Conservation (phyloP, 495 filamentous ascomycete species). For the Penicillium angulare region DNA sequence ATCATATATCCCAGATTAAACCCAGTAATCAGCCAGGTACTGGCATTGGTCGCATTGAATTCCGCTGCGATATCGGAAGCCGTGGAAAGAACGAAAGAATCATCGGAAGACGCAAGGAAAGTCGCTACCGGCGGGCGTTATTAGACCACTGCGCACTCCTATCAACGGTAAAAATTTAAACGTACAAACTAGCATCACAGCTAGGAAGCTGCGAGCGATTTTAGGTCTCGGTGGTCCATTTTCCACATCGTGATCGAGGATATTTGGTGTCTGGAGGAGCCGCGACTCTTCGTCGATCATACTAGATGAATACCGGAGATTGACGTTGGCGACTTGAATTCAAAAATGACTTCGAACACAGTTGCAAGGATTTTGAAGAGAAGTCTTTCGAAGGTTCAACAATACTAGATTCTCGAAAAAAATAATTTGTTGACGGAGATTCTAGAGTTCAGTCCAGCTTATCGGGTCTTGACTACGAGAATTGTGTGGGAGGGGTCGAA, state of each 20-base stretch:
- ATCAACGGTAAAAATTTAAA: background rate
- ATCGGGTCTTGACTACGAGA: too few relatives aligned
- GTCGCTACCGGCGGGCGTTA: background rate
- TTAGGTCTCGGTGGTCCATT: background rate
- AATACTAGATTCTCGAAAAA: too few relatives aligned
- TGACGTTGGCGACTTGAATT: background rate
- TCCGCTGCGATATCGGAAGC: background rate
- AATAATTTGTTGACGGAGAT: too few relatives aligned
- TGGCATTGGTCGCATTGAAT: background rate
- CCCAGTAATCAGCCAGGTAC: background rate
- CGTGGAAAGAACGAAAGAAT: background rate
- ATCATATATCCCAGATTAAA: conserved; percentile 1
- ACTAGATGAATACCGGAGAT: background rate
- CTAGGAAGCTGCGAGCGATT: background rate
- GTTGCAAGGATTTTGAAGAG: too few relatives aligned
- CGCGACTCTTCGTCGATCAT: background rate
- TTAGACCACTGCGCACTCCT: background rate
- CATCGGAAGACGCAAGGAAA: background rate
- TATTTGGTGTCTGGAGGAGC: background rate
- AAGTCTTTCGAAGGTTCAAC: too few relatives aligned
- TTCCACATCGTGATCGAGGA: background rate
- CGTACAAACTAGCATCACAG: background rate
- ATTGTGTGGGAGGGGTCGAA: too few relatives aligned
- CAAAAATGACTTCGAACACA: background rate
- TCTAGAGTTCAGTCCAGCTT: too few relatives aligned